phyloP scores from a whole-genome alignment of 2,329 filamentous ascomycete species.

The Ilyonectria destructans region DNA sequence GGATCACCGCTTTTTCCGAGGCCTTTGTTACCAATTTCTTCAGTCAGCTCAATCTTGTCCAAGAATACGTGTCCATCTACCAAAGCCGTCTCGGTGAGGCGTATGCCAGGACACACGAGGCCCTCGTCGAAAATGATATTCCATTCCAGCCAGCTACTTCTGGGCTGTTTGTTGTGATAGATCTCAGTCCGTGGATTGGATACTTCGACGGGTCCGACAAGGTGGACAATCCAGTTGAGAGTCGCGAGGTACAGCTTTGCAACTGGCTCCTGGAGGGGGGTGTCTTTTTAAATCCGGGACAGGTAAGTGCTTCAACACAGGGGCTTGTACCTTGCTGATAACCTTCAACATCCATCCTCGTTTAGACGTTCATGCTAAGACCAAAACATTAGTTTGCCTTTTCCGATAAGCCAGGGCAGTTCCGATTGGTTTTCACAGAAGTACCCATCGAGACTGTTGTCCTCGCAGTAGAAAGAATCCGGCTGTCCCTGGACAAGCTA shows the following conservation, averaged over 20 bases:
- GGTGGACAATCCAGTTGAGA: background rate
- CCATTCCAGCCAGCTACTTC: background rate
- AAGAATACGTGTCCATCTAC: background rate
- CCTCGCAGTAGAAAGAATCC: background rate
- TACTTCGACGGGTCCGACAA: background rate
- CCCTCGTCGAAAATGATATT: background rate
- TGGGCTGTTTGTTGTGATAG: background rate
- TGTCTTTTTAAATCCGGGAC: slow-evolving; percentile 1
- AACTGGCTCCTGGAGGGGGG: background rate
- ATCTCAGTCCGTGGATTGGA: background rate
- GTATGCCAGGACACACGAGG: background rate
- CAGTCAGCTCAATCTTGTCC: background rate
- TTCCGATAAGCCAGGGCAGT: background rate
- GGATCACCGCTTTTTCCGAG: background rate
- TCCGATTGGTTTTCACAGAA: background rate
- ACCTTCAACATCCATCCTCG: background rate
- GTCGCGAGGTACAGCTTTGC: background rate
- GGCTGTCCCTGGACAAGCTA: background rate
- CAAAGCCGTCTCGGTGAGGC: background rate
- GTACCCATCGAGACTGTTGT: background rate
- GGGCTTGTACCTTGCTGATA: background rate
- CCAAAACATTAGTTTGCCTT: background rate
- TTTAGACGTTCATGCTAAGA: background rate
- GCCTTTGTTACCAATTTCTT: background rate
- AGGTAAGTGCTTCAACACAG: background rate